Base-by-base conservation (phyloP, 2,329 filamentous ascomycete species). In the Trichoderma sp. region DNA sequence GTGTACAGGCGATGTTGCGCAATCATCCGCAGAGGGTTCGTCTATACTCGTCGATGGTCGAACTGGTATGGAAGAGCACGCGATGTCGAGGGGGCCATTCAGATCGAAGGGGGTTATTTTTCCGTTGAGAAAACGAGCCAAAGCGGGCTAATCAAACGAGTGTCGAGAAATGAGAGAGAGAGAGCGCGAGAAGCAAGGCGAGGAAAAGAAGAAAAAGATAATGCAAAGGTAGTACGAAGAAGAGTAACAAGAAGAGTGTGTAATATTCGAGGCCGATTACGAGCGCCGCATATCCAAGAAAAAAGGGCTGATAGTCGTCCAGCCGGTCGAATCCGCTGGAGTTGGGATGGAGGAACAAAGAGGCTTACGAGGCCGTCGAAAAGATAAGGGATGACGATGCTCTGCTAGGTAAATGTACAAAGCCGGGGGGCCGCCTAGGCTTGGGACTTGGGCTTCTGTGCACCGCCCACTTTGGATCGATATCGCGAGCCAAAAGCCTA, bases 311-410 rank as follows among this genome's bases (percentile, higher is more conserved):
- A 59, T 50, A 29, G 56, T 7, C 38, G 45, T 59, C n/a, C 65
- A 56, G 66, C 50, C 66, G 50, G 24, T 33, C 21, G 29, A 21
- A 21, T 21, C 18, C n/a, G 35, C 35, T 45, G 56, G 27, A 45
- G 56, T 31, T 72, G 69, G n/a, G 35, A 45, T 72, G 69, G n/a
- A 65, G 27, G 27, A 66, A 66, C 18, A n/a, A 41, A 62, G 31
- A 59, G 60, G 71, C 71, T 74, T 59, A 74, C 71, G 60, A 74
- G 50, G 69, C 50, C 50, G 56, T 27, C 45, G 56, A 59, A 74
- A 62, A 69, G 64, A 69, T 62, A 75, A 68, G 73, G 73, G 73
- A 75, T 75, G 73, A 75, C 65, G 73, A 75, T 71, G 65, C 65
- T 50, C 0, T 45, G 41, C 41, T n/a, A 45, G 16, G 16, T 45